Conservation (phyloP, 2,329 filamentous ascomycete species). For the Microcyclosporella mali region DNA sequence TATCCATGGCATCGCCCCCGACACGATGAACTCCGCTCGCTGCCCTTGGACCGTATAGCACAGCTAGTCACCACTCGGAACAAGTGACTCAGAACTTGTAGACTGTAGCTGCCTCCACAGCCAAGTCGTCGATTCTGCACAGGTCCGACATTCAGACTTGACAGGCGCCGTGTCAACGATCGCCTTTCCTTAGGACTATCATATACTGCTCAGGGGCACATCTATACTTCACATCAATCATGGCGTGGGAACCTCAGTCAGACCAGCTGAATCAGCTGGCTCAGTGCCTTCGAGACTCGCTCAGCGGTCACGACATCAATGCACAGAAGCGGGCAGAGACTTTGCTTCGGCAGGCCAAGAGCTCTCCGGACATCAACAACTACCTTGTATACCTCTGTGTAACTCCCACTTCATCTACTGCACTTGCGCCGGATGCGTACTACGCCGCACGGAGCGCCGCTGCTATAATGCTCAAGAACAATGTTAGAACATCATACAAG, state of each 20-base stretch:
- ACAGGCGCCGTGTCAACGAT: not conserved
- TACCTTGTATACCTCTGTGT: constrained; percentile 91
- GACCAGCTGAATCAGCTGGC: constrained; percentile 86
- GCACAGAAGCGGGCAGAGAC: constrained; percentile 88
- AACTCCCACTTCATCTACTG: constrained; percentile 54
- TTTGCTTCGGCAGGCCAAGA: constrained; percentile 89
- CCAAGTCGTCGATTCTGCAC: too few relatives aligned
- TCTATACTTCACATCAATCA: constrained; percentile 36
- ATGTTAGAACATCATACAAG: constrained; percentile 70
- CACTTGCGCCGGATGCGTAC: constrained; percentile 56
- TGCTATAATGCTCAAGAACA: constrained; percentile 93
- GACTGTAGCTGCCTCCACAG: too few relatives aligned
- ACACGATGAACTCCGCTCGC: too few relatives aligned
- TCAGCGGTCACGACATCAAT: constrained; percentile 72
- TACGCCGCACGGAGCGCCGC: constrained; percentile 77
- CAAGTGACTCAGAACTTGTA: too few relatives aligned
- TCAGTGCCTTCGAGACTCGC: constrained; percentile 81
- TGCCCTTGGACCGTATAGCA: too few relatives aligned
- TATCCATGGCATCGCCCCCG: too few relatives aligned
- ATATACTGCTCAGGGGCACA: too few relatives aligned
- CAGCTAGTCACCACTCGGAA: too few relatives aligned
- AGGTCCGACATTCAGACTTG: too few relatives aligned
- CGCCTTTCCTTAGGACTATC: not conserved
- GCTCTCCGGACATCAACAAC: constrained; percentile 90
- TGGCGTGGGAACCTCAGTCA: constrained; percentile 89